phyloP scores from a whole-genome alignment of 257 asterid genomes.

The Gentiana straminea region DNA sequence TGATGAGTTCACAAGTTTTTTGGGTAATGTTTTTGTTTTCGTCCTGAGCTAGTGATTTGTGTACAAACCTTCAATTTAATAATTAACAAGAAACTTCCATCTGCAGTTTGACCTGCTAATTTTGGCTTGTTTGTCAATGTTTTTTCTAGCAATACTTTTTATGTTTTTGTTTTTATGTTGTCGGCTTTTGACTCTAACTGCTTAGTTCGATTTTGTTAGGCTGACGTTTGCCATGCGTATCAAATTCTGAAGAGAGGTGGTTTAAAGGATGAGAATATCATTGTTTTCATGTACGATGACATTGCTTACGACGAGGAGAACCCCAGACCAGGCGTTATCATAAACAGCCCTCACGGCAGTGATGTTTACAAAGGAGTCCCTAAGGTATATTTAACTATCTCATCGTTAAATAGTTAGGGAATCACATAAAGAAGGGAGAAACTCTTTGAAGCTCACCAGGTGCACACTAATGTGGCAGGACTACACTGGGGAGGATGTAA shows the following conservation, averaged over 20 bases:
- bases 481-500: constrained; percentile 69
- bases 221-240: constrained; percentile 97
- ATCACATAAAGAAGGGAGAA: background rate
- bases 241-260: constrained; percentile 81
- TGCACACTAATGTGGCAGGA: constrained; percentile 46
- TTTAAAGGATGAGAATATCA: constrained; percentile 80
- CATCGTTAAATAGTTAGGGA: constrained; percentile 4
- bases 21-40: too few species aligned
- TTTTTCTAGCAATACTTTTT: background rate
- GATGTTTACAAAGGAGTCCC: constrained; percentile 95
- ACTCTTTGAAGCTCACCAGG: constrained; percentile 13
- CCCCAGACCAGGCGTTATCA: constrained; percentile 84
- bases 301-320: constrained; percentile 67
- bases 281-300: constrained; percentile 90
- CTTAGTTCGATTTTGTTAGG: constrained; percentile 30
- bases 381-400: constrained; percentile 41
- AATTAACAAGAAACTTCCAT: too few species aligned
- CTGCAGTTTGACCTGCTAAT: too few species aligned
- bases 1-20: too few species aligned
- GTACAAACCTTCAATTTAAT: too few species aligned
- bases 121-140: background rate
- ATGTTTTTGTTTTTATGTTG: background rate
- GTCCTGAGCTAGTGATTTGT: too few species aligned
- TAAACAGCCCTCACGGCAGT: constrained; percentile 73
- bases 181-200: background rate